These are phyloP conservation scores for Pythium folliculosum DNA, from an alignment of 352 stramenopile species.

Conservation along the genomic window DNA sequence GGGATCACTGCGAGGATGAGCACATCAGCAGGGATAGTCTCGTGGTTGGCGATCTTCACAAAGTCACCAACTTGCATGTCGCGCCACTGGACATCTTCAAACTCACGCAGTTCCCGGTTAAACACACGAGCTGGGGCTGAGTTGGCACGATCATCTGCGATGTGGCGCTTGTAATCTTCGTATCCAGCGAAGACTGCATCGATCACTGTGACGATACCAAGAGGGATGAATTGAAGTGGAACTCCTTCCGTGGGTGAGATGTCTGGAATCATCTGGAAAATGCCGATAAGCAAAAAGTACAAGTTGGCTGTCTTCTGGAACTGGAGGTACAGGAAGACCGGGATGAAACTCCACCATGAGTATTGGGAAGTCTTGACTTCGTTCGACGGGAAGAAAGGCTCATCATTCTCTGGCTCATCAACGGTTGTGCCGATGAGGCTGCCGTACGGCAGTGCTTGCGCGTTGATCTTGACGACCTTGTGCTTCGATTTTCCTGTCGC, in stretches of 20 bases:
- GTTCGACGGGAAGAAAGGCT: constrained; percentile 67
- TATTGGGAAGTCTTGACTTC: constrained; percentile 88
- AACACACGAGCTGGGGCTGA: constrained; percentile 66
- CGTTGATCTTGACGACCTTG: constrained; percentile 76
- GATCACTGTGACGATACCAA: constrained; percentile 83
- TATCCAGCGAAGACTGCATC: constrained; percentile 82
- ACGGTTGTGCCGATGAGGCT: not conserved
- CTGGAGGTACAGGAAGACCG: constrained; percentile 84
- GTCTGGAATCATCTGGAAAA: constrained; percentile 85
- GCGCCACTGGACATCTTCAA: constrained; percentile 84
- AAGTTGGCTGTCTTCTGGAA: constrained; percentile 90
- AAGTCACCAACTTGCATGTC: constrained; percentile 83
- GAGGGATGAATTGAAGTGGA: constrained; percentile 80
- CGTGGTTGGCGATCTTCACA: constrained; percentile 81
- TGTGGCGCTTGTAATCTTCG: constrained; percentile 85
- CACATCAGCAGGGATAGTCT: constrained; percentile 80
- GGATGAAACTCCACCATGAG: constrained; percentile 88
- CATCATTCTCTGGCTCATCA: constrained; percentile 23
- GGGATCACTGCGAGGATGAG: constrained; percentile 79
- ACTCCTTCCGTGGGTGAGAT: constrained; percentile 83
- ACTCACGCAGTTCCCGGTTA: constrained; percentile 77
- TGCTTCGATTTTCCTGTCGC: constrained; percentile 44
- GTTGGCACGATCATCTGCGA: constrained; percentile 75
- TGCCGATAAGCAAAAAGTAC: constrained; percentile 88
- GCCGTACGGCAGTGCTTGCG: constrained; percentile 15